Evolutionary conservation across 1,139 yeast species (phyloP).

Genomic region (Scheffersomyces titani): DNA sequence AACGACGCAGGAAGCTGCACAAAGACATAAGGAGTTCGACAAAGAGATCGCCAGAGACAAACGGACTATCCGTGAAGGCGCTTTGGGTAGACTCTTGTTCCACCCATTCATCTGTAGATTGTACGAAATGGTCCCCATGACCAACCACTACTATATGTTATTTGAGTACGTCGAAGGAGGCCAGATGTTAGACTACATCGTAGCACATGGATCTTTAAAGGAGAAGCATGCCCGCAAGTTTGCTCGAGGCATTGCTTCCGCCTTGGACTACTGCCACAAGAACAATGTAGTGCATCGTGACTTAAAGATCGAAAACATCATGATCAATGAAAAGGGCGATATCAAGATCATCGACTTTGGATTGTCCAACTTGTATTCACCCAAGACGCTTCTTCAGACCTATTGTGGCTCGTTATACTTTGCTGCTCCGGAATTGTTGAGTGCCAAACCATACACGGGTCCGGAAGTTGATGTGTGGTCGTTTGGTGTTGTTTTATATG

Average conservation of each 20-base stretch:
- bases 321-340: constrained; percentile 92
- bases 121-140: constrained; percentile 94
- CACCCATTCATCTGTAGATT: constrained; percentile 93
- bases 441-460: constrained; percentile 90
- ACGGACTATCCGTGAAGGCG: constrained; percentile 93
- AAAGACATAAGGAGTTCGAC: constrained; percentile 72
- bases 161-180: constrained; percentile 98
- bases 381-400: constrained; percentile 74
- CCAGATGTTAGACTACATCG: constrained; percentile 95
- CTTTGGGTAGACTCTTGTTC: constrained; percentile 82
- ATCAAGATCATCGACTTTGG: constrained; percentile 96
- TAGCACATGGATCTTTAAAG: constrained; percentile 91
- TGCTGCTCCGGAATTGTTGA: constrained; percentile 96
- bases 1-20: constrained; percentile 57
- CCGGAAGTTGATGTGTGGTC: constrained; percentile 99
- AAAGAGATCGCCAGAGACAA: constrained; percentile 90
- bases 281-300: constrained; percentile 97
- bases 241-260: constrained; percentile 95
- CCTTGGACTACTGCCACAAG: constrained; percentile 88
- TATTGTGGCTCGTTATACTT: constrained; percentile 97
- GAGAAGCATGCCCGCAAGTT: constrained; percentile 94
- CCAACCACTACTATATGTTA: constrained; percentile 94
- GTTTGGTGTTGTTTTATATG: constrained; percentile 93
- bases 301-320: constrained; percentile 91
- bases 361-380: constrained; percentile 80